Base-by-base conservation (phyloP, 805 yeast genomes). In the Jamesozyma spencerorum region DNA sequence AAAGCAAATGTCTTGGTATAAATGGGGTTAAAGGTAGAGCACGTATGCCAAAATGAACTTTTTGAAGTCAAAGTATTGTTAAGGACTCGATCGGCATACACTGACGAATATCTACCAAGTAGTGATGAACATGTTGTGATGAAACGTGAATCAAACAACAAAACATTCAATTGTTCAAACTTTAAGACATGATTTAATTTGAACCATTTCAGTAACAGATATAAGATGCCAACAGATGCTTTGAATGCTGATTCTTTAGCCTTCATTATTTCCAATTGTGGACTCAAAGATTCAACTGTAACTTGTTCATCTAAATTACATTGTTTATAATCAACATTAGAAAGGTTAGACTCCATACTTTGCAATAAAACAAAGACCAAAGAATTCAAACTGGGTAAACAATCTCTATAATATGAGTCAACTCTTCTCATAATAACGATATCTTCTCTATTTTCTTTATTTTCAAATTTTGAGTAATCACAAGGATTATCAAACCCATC, bases 101-200 rank as follows among this genome's bases (percentile, higher is more conserved):
- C 44, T 12, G 54, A 62, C 13, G 62, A 46, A 38, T 50, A 54
- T 33, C 49, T 55, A 17, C 51, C 46, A 28, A 62, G 40, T 3
- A 62, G 24, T 11, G 53, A 42, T 1, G 56, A 46, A 28, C 58
- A 49, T 3, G 52, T 50, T 17, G 51, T 53, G n/a, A 66, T 53
- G 42, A 51, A 81, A 43, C 79, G 77, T 22, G 81, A 74, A 57
- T 92, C 97, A 58, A 81, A 83, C 19, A 92, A 58, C 33, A 88
- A 56, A 0, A 84, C 72, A 5, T 81, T 60, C 12, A 90, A 63
- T 50, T 80, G 84, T 56, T 86, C 94, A 57, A 72, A 79, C 57
- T 90, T 88, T 47, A 88, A 58, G 2, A 86, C 65, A 57, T 92
- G 96, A 34, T 77, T 81, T 8, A 71, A 58, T 54, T 83, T 84